These are phyloP conservation scores for Sicyos edulis DNA, from an alignment of 306 rosid genomes.

Conservation along the genomic window DNA sequence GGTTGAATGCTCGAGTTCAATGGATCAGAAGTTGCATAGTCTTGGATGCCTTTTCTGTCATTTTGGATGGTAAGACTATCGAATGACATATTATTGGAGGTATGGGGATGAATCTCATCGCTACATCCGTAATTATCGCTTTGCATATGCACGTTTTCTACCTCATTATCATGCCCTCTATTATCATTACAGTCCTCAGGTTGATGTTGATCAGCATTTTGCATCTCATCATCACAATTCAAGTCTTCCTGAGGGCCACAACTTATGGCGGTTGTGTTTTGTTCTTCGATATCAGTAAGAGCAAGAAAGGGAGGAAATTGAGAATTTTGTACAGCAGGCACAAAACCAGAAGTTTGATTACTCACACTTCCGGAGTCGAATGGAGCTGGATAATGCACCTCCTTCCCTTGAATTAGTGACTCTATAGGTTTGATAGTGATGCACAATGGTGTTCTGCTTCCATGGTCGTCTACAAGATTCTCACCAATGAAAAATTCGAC, in stretches of 20 bases:
- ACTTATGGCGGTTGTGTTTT: conserved; percentile 15
- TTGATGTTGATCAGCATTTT: conserved; percentile 16
- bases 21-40: neutral
- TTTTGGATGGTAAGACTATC: neutral
- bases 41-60: conserved; percentile 7
- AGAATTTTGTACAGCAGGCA: conserved; percentile 18
- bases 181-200: conserved; percentile 7
- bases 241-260: conserved; percentile 17
- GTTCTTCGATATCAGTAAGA: conserved; percentile 20
- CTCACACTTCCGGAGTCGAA: conserved; percentile 18
- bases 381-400: conserved; percentile 16
- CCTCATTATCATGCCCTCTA: conserved; percentile 9
- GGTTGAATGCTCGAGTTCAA: conserved; percentile 8
- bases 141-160: conserved; percentile 8
- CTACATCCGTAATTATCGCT: neutral
- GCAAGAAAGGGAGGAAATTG: conserved; percentile 17
- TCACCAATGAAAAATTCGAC: conserved; percentile 18
- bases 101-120: conserved; percentile 17
- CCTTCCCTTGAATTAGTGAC: conserved; percentile 4
- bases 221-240: conserved; percentile 20
- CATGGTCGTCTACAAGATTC: conserved; percentile 19
- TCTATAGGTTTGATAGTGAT: conserved; percentile 16
- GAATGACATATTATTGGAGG: conserved; percentile 9
- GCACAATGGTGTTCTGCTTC: conserved; percentile 19
- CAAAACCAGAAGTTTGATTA: conserved; percentile 20